These are phyloP conservation scores for Chaetomiaceae sp. DNA, from an alignment of 2,329 filamentous ascomycete species.

Conservation along the genomic window DNA sequence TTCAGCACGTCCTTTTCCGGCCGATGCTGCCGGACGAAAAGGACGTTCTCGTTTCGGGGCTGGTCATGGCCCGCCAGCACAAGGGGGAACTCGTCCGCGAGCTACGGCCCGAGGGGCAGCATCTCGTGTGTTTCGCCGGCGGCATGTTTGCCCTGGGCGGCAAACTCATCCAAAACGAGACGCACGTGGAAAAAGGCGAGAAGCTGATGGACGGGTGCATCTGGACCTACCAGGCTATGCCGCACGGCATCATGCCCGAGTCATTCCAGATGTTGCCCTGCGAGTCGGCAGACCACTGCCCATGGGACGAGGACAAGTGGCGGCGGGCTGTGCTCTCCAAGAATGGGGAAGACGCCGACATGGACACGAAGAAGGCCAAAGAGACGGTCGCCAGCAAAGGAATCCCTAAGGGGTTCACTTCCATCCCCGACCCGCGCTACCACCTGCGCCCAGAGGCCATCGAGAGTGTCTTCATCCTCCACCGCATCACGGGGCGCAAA, in stretches of 20 bases:
- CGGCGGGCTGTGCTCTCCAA: slow-evolving; percentile 23
- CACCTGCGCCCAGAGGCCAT: slow-evolving; percentile 39
- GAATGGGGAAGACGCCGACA: slow-evolving; percentile 31
- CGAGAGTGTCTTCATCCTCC: slow-evolving; percentile 47
- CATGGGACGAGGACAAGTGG: slow-evolving; percentile 45
- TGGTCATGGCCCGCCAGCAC: slow-evolving; percentile 19
- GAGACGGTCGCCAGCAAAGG: slow-evolving; percentile 2
- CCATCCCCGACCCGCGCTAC: slow-evolving; percentile 47
- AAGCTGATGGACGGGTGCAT: slow-evolving; percentile 59
- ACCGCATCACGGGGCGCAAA: slow-evolving; percentile 46
- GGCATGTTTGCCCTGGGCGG: slow-evolving; percentile 67
- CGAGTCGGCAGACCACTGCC: slow-evolving; percentile 42
- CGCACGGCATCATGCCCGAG: slow-evolving; percentile 54
- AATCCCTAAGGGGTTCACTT: slow-evolving; percentile 57
- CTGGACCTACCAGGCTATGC: slow-evolving; percentile 55
- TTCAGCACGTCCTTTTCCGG: slow-evolving; percentile 58
- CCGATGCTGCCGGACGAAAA: slow-evolving; percentile 56
- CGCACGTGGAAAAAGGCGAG: slow-evolving; percentile 51
- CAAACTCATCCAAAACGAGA: slow-evolving; percentile 51
- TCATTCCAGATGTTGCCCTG: slow-evolving; percentile 35
- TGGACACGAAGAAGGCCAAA: slow-evolving; percentile 1
- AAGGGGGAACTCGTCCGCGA: slow-evolving; percentile 30
- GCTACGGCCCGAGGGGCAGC: slow-evolving; percentile 41
- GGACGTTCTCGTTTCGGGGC: slow-evolving; percentile 59
- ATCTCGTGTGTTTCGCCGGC: slow-evolving; percentile 66